Evolutionary conservation across 345 rosid species (phyloP).

Genomic region (Citrus glauca): DNA sequence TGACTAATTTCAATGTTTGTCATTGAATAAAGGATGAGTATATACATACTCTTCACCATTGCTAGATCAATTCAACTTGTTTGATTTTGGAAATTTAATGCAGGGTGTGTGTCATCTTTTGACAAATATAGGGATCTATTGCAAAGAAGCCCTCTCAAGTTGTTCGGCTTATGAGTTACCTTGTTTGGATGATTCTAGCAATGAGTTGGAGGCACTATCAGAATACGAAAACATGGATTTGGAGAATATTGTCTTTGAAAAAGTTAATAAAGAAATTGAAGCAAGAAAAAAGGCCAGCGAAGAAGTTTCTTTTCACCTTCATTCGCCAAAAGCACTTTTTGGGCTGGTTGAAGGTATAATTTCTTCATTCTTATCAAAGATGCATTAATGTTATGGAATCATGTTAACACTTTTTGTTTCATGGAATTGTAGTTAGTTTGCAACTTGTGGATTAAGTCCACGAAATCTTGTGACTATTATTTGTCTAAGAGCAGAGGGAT

Average conservation of each 20-base stretch:
- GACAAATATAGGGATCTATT: slow-evolving; percentile 61
- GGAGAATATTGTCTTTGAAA: slow-evolving; percentile 66
- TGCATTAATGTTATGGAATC: slow-evolving; percentile 6
- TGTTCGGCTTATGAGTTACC: slow-evolving; percentile 42
- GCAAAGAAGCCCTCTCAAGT: slow-evolving; percentile 66
- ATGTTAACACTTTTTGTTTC: not conserved
- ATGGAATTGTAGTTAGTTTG: not conserved
- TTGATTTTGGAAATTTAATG: slow-evolving; percentile 21
- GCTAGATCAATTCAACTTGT: not conserved
- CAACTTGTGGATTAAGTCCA: not conserved
- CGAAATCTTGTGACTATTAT: not conserved
- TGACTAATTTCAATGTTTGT: not conserved
- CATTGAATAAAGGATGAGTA: not conserved
- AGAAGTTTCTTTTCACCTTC: slow-evolving; percentile 80
- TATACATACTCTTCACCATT: not conserved
- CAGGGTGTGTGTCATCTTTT: slow-evolving; percentile 92
- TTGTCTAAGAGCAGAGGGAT: not conserved
- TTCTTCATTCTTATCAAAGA: slow-evolving; percentile 5
- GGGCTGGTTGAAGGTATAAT: slow-evolving; percentile 74
- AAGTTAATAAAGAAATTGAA: slow-evolving; percentile 68
- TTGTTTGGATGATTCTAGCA: slow-evolving; percentile 48
- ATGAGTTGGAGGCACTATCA: slow-evolving; percentile 46
- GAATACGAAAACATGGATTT: slow-evolving; percentile 88
- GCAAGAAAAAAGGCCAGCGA: slow-evolving; percentile 57
- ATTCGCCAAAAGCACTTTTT: slow-evolving; percentile 55